phyloP scores from a whole-genome alignment of 1,139 yeast genomes.

The Dujonia santamariae region DNA sequence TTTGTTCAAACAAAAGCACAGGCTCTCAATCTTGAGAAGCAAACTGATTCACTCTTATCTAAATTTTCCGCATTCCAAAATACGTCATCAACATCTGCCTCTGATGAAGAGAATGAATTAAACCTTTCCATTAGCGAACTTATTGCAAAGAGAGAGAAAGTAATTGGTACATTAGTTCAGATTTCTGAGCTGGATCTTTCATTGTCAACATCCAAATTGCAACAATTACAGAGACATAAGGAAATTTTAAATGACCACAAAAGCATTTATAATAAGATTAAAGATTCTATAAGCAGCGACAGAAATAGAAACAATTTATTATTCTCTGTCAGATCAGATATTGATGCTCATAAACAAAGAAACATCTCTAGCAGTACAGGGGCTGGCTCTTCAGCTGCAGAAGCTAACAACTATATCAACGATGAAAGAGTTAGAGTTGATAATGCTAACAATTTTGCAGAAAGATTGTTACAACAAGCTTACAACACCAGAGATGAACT shows the following conservation, averaged over 20 bases:
- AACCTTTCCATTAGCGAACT: slow-evolving; percentile 48
- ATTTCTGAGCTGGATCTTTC: slow-evolving; percentile 55
- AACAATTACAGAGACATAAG: slow-evolving; percentile 79
- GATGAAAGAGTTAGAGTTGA: slow-evolving; percentile 77
- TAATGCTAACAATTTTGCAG: slow-evolving; percentile 72
- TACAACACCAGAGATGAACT: slow-evolving; percentile 87
- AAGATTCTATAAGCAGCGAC: slow-evolving; percentile 62
- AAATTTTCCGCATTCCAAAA: slow-evolving; percentile 32
- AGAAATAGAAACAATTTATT: slow-evolving; percentile 73
- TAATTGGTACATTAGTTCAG: slow-evolving; percentile 32
- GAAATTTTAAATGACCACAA: slow-evolving; percentile 74
- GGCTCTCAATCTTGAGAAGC: slow-evolving; percentile 40
- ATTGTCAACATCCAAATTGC: slow-evolving; percentile 70
- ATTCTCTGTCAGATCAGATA: slow-evolving; percentile 74
- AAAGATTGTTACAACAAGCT: slow-evolving; percentile 76
- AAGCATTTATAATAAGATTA: slow-evolving; percentile 58
- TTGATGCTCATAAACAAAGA: slow-evolving; percentile 54
- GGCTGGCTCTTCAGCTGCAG: slow-evolving; percentile 21
- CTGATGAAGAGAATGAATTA: slow-evolving; percentile 57
- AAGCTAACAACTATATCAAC: slow-evolving; percentile 63
- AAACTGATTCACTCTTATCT: slow-evolving; percentile 37
- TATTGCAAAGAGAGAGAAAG: slow-evolving; percentile 31
- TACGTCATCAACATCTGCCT: slow-evolving; percentile 19
- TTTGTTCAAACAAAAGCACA: slow-evolving; percentile 40
- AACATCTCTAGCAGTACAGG: slow-evolving; percentile 20